Conservation (phyloP, 108 stramenopile genomes). For the Stephanodiscus minutulus region DNA sequence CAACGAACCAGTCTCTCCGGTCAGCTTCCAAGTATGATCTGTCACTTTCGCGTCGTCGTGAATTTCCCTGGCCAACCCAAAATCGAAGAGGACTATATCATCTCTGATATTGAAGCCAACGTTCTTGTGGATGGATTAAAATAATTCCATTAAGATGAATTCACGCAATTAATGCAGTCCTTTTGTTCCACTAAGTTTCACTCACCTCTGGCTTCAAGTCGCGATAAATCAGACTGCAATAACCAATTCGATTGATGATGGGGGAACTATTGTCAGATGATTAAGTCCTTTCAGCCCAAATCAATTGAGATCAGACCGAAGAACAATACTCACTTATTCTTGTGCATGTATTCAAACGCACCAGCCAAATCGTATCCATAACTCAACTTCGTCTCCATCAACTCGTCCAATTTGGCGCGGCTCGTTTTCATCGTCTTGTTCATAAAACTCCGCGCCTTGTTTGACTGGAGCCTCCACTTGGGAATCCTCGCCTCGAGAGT, state of each 20-base stretch:
- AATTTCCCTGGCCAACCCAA: slow-evolving; percentile 54
- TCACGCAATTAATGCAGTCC: background rate
- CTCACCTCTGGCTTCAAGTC: slow-evolving; percentile 43
- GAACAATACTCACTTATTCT: slow-evolving; percentile 32
- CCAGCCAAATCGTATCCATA: slow-evolving; percentile 56
- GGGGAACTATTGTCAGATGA: background rate
- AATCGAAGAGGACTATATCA: slow-evolving; percentile 68
- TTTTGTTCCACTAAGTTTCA: no score
- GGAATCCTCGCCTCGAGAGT: slow-evolving; percentile 54
- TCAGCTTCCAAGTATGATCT: slow-evolving; percentile 70
- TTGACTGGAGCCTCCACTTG: slow-evolving; percentile 41
- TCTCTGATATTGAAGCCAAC: slow-evolving; percentile 47
- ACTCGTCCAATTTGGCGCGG: slow-evolving; percentile 29
- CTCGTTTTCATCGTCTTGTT: slow-evolving; percentile 39
- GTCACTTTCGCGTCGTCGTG: slow-evolving; percentile 29
- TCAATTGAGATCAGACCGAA: background rate
- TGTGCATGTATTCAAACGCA: slow-evolving; percentile 58
- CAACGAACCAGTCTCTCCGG: slow-evolving; percentile 73
- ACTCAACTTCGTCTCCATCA: slow-evolving; percentile 42
- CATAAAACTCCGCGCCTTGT: slow-evolving; percentile 23
- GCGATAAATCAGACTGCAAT: slow-evolving; percentile 45
- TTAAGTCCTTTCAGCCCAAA: background rate
- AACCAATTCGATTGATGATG: background rate
- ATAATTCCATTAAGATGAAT: slow-evolving; percentile 2
- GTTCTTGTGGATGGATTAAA: slow-evolving; percentile 16